Conservation (phyloP, 345 rosid species). For the Eucalyptus fibrosa region DNA sequence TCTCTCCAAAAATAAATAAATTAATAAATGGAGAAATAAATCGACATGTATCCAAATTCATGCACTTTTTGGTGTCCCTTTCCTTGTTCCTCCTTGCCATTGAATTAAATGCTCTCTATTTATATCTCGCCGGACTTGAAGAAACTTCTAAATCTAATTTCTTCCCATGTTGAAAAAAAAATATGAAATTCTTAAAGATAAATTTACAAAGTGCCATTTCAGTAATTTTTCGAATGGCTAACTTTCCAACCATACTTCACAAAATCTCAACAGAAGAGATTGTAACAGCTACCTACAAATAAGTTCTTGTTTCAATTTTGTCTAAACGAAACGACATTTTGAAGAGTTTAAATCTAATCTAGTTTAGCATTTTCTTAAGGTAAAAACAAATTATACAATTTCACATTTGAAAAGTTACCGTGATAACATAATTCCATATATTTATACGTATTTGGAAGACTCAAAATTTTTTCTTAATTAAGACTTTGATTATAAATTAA, state of each 20-base stretch:
- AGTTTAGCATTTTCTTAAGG: no score
- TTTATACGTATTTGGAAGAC: no score
- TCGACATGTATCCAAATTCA: not conserved
- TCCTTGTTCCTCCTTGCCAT: not conserved
- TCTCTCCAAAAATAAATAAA: not conserved
- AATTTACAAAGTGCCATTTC: accelerated
- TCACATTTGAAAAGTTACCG: not conserved
- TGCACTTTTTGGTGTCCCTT: not conserved
- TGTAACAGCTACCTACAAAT: no score
- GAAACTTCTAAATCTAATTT: not conserved
- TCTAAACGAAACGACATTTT: accelerated
- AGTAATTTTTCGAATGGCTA: accelerated
- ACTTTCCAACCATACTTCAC: not conserved
- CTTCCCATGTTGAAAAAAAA: not conserved
- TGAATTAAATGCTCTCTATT: not conserved
- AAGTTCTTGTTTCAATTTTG: not conserved
- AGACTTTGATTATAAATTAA: not conserved
- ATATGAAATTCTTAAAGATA: not conserved
- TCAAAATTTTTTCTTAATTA: not conserved
- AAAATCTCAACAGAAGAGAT: no score
- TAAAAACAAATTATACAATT: no score
- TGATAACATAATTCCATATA: not conserved
- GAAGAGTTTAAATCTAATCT: not conserved
- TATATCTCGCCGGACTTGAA: not conserved
- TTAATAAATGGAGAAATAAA: not conserved